Conservation (phyloP, 352 stramenopile species). For the Elongisporangium prolatum region DNA sequence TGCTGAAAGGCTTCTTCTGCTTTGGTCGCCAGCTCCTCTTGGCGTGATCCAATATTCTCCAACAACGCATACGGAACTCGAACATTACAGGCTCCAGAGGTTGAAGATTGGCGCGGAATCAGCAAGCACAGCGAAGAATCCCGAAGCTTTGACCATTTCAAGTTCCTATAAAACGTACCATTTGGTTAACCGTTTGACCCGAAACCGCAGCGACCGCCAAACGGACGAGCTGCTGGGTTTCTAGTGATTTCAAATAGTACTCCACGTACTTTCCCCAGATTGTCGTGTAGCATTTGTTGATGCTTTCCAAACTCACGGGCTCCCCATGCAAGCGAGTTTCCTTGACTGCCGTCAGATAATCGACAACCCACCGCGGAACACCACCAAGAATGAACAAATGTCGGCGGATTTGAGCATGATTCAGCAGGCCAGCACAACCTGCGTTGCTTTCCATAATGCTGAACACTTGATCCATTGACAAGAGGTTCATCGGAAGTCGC, state of each 20-base stretch:
- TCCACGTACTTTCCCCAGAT: not conserved
- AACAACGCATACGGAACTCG: conserved; percentile 12
- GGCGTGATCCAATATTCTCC: conserved; percentile 2
- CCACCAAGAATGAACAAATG: conserved; percentile 22
- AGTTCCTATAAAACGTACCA: conserved; percentile 5
- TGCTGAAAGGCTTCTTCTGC: not conserved
- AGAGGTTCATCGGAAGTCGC: conserved; percentile 15
- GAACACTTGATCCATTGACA: conserved; percentile 17
- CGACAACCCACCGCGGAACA: conserved; percentile 21
- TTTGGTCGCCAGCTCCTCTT: not conserved
- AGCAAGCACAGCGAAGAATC: conserved; percentile 24
- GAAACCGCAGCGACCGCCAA: not conserved
- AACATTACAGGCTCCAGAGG: too few relatives aligned
- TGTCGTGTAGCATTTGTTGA: not conserved
- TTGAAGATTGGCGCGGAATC: conserved; percentile 1
- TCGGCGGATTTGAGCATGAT: conserved; percentile 11
- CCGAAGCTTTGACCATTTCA: conserved; percentile 17
- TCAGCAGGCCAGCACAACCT: conserved; percentile 9
- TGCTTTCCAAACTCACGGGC: conserved; percentile 7
- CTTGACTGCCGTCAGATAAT: conserved; percentile 12
- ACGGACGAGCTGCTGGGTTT: not conserved
- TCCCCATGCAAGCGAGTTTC: too few relatives aligned
- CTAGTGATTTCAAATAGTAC: not conserved
- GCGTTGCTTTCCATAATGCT: conserved; percentile 10
- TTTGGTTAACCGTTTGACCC: not conserved